These are phyloP conservation scores for Podaxis sp. DNA, from an alignment of 768 basidiomycete genomes.

Conservation along the genomic window DNA sequence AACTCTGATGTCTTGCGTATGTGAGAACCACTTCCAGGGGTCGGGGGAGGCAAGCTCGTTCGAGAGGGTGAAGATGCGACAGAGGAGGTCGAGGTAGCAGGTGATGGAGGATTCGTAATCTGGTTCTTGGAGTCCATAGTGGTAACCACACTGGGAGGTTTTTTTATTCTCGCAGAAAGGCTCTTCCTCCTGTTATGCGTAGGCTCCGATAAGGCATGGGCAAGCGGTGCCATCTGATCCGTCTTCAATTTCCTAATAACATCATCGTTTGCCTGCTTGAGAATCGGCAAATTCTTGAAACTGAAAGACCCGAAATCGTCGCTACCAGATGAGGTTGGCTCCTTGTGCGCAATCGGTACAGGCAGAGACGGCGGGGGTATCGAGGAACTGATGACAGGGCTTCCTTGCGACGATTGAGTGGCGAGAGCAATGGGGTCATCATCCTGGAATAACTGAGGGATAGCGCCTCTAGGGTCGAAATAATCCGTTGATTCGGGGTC, in stretches of 20 bases:
- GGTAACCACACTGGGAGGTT: constrained; percentile 77
- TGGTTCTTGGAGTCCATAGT: constrained; percentile 60
- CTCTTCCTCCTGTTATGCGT: constrained; percentile 71
- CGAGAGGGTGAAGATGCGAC: constrained; percentile 89
- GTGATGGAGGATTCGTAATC: constrained; percentile 83
- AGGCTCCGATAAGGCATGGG: constrained; percentile 72
- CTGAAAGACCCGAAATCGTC: constrained; percentile 98
- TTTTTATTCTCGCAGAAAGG: constrained; percentile 79
- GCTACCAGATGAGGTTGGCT: constrained; percentile 49
- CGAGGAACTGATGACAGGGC: constrained; percentile 39
- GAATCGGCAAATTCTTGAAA: constrained; percentile 93
- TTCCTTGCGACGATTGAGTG: constrained; percentile 48
- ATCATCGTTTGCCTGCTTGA: constrained; percentile 99
- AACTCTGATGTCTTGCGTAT: constrained; percentile 87
- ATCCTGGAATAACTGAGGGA: constrained; percentile 88
- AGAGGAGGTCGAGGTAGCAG: constrained; percentile 88
- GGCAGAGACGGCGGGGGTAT: constrained; percentile 44
- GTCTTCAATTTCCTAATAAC: constrained; percentile 94
- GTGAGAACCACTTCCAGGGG: constrained; percentile 65
- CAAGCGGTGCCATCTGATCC: constrained; percentile 80
- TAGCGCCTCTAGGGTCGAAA: constrained; percentile 94
- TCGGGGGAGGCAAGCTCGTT: constrained; percentile 67
- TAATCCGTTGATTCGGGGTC: constrained; percentile 99
- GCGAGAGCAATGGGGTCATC: constrained; percentile 67
- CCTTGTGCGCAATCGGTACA: constrained; percentile 40